phyloP scores from a whole-genome alignment of 352 stramenopile genomes.

The Globisporangium splendens region DNA sequence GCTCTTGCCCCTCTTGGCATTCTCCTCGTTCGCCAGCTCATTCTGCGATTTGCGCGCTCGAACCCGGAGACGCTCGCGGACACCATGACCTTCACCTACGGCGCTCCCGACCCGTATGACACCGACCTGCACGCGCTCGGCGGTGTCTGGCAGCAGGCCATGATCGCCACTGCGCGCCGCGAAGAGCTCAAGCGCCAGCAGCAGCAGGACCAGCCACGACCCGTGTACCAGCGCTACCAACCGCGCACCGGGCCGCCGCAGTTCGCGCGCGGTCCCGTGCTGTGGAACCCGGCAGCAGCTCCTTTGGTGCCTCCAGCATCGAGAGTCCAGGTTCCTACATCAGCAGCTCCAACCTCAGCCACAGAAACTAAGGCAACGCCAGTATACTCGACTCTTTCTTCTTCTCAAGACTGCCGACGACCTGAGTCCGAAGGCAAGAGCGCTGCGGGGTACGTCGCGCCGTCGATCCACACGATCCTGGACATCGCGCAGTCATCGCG shows the following conservation, averaged over 20 bases:
- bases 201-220: neutral
- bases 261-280: neutral
- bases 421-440: neutral
- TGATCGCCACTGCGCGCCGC: neutral
- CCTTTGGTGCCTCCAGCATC: too few species aligned
- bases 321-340: neutral
- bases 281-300: slow-evolving; percentile 6
- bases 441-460: neutral
- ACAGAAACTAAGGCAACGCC: too few species aligned
- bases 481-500: slow-evolving; percentile 5
- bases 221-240: neutral
- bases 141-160: neutral
- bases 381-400: too few species aligned
- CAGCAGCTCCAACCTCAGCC: neutral
- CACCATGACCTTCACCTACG: slow-evolving; percentile 7
- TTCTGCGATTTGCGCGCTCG: neutral
- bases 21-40: too few species aligned
- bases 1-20: too few species aligned
- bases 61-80: neutral
- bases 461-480: slow-evolving; percentile 10
- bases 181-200: slow-evolving; percentile 7
- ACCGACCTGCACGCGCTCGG: slow-evolving; percentile 2
- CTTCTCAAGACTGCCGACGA: too few species aligned
- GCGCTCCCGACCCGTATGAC: slow-evolving; percentile 1
- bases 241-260: neutral